Evolutionary conservation across 768 basidiomycete species (phyloP).

Genomic region (Serendipita sp.): DNA sequence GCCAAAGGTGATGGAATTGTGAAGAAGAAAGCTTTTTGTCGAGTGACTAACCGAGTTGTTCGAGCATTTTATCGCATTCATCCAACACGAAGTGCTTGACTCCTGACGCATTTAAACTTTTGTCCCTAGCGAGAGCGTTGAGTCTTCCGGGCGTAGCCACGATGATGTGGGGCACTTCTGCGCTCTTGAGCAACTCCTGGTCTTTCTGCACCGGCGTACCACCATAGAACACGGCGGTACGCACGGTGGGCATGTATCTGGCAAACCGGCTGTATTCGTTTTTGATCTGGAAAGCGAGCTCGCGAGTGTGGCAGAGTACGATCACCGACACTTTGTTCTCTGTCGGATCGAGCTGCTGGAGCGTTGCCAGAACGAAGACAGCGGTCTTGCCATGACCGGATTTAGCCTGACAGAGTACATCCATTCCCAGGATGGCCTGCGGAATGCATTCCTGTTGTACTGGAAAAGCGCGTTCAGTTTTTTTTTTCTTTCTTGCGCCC

Average conservation of each 20-base stretch:
- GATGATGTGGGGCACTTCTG: constrained; percentile 94
- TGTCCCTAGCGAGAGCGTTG: constrained; percentile 90
- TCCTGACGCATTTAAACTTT: constrained; percentile 83
- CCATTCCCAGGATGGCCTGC: constrained; percentile 98
- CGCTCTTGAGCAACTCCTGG: constrained; percentile 79
- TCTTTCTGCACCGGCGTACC: constrained; percentile 92
- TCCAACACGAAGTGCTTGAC: constrained; percentile 99
- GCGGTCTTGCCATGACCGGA: constrained; percentile 98
- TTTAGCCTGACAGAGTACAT: constrained; percentile 98
- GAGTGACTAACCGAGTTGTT: constrained; percentile 97
- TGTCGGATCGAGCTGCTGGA: constrained; percentile 96
- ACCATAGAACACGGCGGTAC: constrained; percentile 94
- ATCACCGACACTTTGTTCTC: constrained; percentile 96
- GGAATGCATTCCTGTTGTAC: constrained; percentile 99
- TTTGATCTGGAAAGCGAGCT: constrained; percentile 98
- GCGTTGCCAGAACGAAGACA: constrained; percentile 92
- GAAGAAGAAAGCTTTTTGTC: constrained; percentile 16
- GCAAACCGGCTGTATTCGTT: constrained; percentile 99
- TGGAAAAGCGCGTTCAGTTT: constrained; percentile 19
- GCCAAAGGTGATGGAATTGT: constrained; percentile 45
- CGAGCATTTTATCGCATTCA: constrained; percentile 99
- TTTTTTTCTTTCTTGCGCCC: not conserved
- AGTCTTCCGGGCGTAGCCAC: constrained; percentile 96
- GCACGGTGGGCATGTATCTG: constrained; percentile 99
- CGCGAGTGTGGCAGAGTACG: constrained; percentile 97